Conservation (phyloP, 257 asterid genomes). For the Gentiana macrophylla region DNA sequence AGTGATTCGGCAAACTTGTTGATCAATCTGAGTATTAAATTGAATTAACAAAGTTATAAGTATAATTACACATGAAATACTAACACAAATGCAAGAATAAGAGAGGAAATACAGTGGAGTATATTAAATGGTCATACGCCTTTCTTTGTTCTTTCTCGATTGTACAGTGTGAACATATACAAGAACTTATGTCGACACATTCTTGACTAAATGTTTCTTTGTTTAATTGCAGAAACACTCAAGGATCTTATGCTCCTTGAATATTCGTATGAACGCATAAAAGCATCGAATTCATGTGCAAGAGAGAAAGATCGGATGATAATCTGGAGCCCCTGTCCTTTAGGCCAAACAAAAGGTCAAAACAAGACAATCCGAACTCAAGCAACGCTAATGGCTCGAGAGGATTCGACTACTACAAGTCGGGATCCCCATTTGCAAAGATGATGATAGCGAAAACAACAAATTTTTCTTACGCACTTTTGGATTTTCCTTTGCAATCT, state of each 20-base stretch:
- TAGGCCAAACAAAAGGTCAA: conserved; percentile 52
- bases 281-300: conserved; percentile 46
- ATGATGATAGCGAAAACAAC: conserved; percentile 47
- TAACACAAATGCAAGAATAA: too few species aligned
- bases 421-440: conserved; percentile 46
- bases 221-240: conserved; percentile 33
- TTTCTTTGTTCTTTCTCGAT: too few species aligned
- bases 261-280: conserved; percentile 15
- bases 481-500: conserved; percentile 62
- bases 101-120: too few species aligned
- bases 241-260: conserved; percentile 43
- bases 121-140: too few species aligned
- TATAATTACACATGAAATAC: too few species aligned
- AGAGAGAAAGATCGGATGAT: conserved; percentile 74
- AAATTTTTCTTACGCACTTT: conserved; percentile 41
- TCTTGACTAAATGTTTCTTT: too few species aligned
- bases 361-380: conserved; percentile 66
- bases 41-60: too few species aligned
- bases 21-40: too few species aligned
- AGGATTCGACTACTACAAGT: conserved; percentile 89
- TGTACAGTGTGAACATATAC: too few species aligned
- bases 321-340: conserved; percentile 47
- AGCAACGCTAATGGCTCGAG: conserved; percentile 83
- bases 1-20: too few species aligned
- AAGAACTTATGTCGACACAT: too few species aligned